Percentiles rank a stretch among this genome's conserved stretches.
Conservation (phyloP, 2,329 filamentous ascomycete species). For the Zymoseptoria tritici region DNA sequence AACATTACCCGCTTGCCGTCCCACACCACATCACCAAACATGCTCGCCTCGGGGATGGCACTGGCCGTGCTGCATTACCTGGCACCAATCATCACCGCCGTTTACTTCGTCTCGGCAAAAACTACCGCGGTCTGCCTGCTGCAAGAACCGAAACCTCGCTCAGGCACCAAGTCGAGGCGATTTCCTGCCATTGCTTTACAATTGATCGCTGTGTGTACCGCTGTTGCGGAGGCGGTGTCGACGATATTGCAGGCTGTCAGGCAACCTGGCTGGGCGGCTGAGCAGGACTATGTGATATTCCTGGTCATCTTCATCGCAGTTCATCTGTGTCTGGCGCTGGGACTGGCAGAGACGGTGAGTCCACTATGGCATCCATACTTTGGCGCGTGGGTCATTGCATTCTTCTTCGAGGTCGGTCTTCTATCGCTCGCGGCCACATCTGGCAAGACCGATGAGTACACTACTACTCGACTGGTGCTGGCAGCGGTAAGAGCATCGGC, state of each 20-base stretch:
- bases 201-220: constrained; percentile 11
- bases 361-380: constrained; percentile 27
- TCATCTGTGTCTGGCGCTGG: constrained; percentile 18
- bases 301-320: constrained; percentile 13
- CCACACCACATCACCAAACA: constrained; percentile 1
- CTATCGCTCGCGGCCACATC: constrained; percentile 10
- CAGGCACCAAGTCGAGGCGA: constrained; percentile 10
- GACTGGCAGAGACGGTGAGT: constrained; percentile 18
- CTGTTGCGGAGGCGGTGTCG: constrained; percentile 16
- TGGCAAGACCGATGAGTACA: constrained; percentile 8
- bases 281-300: constrained; percentile 22
- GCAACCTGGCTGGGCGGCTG: constrained; percentile 7
- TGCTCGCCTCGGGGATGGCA: constrained; percentile 5
- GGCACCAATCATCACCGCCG: constrained; percentile 18
- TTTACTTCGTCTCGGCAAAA: constrained; percentile 24
- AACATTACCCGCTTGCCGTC: background rate
- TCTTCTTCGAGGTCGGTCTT: constrained; percentile 19
- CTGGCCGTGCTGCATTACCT: constrained; percentile 23
- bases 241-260: constrained; percentile 13
- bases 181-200: constrained; percentile 16
- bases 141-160: constrained; percentile 17
- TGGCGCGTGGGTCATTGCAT: constrained; percentile 19
- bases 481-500: constrained; percentile 12
- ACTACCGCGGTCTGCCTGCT: constrained; percentile 23
- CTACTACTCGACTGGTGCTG: constrained; percentile 8